Conservation (phyloP, 2,329 filamentous ascomycete species). For the Ophiocordyceps camponoti-leonardi region DNA sequence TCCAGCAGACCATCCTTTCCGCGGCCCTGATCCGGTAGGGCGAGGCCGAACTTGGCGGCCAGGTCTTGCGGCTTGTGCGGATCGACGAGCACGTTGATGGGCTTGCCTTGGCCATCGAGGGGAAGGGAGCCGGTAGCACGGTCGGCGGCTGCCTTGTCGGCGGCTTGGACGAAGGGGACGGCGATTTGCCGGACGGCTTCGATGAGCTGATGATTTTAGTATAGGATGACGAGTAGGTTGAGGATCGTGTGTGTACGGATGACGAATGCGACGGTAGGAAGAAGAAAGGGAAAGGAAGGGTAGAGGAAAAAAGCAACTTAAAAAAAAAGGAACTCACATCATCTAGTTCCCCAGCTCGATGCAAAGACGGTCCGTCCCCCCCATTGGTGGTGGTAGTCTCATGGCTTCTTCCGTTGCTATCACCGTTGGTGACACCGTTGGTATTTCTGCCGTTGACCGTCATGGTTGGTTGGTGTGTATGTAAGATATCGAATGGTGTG, state of each 20-base stretch:
- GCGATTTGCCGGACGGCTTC: constrained; percentile 49
- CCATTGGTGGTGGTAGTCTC: not conserved
- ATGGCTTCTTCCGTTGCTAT: not conserved
- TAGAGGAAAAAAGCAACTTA: no score
- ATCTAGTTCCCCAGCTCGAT: not conserved
- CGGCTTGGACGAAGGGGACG: constrained; percentile 52
- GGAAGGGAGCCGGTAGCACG: constrained; percentile 33
- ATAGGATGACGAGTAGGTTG: no score
- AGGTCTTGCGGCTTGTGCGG: constrained; percentile 40
- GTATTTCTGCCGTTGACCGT: not conserved
- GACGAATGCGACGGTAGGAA: no score
- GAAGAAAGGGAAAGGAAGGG: no score
- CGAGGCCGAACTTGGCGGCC: constrained; percentile 35
- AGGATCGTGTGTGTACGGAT: no score
- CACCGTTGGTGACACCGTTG: not conserved
- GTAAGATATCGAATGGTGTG: no score
- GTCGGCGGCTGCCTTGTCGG: constrained; percentile 41
- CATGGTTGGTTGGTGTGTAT: not conserved
- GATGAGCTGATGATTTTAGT: constrained; percentile 35
- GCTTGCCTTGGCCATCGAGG: constrained; percentile 17
- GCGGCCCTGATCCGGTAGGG: constrained; percentile 38
- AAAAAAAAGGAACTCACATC: not conserved
- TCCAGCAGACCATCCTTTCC: constrained; percentile 61
- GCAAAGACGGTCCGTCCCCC: not conserved
- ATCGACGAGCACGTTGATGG: constrained; percentile 45